Conservation (phyloP, 139 green algal species). For the Auxenochlorella pyrenoidosa region DNA sequence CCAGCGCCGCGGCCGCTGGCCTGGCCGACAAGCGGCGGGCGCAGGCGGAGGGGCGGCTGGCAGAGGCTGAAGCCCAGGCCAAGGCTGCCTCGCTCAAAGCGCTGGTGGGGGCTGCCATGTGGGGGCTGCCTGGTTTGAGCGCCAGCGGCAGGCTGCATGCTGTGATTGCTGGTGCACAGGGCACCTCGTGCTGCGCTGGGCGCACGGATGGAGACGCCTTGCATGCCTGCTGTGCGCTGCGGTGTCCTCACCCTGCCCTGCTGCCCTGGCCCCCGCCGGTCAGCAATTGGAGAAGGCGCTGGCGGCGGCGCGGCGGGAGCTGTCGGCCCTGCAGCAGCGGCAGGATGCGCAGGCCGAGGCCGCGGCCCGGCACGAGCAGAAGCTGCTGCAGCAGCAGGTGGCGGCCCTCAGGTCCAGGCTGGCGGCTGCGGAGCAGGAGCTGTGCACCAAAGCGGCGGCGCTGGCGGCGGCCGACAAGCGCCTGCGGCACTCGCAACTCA, state of each 20-base stretch:
- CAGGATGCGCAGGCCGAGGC: neutral
- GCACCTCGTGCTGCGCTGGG: too few relatives aligned
- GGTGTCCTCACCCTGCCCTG: neutral
- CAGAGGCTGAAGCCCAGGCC: constrained; percentile 22
- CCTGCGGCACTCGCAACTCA: constrained; percentile 11
- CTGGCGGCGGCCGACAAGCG: constrained; percentile 1
- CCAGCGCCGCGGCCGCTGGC: neutral
- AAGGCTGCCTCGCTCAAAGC: constrained; percentile 29
- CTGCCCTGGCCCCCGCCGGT: neutral
- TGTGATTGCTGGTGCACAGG: neutral
- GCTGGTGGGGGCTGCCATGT: constrained; percentile 3
- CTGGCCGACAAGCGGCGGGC: neutral
- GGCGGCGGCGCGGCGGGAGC: neutral
- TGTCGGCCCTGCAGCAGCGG: neutral
- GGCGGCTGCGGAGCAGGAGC: neutral
- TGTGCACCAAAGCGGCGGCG: neutral
- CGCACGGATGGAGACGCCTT: too few relatives aligned
- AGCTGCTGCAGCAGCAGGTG: constrained; percentile 8
- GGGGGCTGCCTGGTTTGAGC: too few relatives aligned
- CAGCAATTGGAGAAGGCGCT: constrained; percentile 36
- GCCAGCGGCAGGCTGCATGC: too few relatives aligned
- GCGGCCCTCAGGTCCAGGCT: neutral
- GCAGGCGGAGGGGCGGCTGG: neutral
- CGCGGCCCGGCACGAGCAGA: neutral
- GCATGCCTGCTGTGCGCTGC: neutral